phyloP scores from a whole-genome alignment of 352 stramenopile genomes.

The Sclerospora graminicola region DNA sequence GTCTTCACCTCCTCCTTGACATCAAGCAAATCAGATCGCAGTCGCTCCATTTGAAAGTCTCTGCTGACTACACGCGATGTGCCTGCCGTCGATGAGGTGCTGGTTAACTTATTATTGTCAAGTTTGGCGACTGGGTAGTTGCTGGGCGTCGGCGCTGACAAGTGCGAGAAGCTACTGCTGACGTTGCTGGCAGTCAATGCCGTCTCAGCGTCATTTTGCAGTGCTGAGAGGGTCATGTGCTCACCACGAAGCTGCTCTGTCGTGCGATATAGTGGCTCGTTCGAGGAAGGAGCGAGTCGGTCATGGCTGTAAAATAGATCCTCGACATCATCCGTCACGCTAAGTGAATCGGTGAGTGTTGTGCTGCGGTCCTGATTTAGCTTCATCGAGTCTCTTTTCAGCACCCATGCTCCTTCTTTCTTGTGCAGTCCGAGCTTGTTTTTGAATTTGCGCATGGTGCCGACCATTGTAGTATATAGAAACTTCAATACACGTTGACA shows the following conservation, averaged over 20 bases:
- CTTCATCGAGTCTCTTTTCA: constrained; percentile 30
- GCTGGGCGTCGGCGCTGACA: constrained; percentile 15
- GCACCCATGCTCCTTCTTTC: constrained; percentile 16
- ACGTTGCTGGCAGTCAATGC: constrained; percentile 24
- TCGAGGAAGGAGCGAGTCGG: constrained; percentile 10
- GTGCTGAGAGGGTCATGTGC: constrained; percentile 26
- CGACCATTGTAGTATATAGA: constrained; percentile 9
- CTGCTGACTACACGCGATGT: background rate
- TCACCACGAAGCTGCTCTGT: constrained; percentile 48
- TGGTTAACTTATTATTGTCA: constrained; percentile 2
- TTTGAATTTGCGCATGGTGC: constrained; percentile 58
- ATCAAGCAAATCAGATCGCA: constrained; percentile 42
- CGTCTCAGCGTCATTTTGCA: constrained; percentile 49
- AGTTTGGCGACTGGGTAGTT: constrained; percentile 15
- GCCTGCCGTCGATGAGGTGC: background rate
- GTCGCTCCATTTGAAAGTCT: constrained; percentile 21
- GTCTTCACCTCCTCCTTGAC: constrained; percentile 56
- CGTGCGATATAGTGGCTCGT: constrained; percentile 33
- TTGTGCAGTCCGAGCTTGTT: constrained; percentile 47
- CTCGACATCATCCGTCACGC: constrained; percentile 59
- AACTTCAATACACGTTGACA: background rate
- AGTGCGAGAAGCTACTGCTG: constrained; percentile 28
- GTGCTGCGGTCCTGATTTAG: constrained; percentile 38
- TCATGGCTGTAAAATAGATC: constrained; percentile 44
- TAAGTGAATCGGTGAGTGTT: constrained; percentile 20